Evolutionary conservation across 192 early-diverging fungal genomes (phyloP).

Genomic region (Geranomyces variabilis): DNA sequence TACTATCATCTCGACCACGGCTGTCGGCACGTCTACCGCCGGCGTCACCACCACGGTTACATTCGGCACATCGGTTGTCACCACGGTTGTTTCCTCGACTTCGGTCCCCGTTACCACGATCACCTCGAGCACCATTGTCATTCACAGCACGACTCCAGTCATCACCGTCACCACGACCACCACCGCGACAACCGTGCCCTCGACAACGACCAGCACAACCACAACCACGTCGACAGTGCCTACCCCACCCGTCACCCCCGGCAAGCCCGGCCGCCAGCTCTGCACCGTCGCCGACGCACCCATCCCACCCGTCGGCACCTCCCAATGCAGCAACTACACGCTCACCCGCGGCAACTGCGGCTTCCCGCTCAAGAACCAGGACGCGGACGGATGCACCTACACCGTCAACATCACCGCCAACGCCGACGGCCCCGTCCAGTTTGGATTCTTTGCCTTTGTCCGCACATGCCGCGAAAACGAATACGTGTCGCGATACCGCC

Average conservation of each 20-base stretch:
- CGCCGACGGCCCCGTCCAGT: slow-evolving; percentile 9
- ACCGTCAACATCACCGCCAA: slow-evolving; percentile 16
- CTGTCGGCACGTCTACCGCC: not conserved
- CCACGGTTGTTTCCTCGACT: not conserved
- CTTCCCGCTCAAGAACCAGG: slow-evolving; percentile 12
- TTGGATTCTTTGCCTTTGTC: slow-evolving; percentile 17
- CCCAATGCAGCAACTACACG: slow-evolving; percentile 11
- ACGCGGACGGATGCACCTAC: slow-evolving; percentile 18
- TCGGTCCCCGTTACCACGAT: not conserved
- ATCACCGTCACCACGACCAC: not conserved
- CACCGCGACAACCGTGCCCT: not conserved
- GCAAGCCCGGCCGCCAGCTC: not conserved
- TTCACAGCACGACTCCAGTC: not conserved
- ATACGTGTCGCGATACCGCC: slow-evolving; percentile 13
- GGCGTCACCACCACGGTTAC: not conserved
- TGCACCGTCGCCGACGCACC: slow-evolving; percentile 1
- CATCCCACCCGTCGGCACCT: not conserved
- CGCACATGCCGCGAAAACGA: slow-evolving; percentile 4
- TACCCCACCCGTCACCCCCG: not conserved
- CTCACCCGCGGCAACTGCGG: not conserved
- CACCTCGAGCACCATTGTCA: no score
- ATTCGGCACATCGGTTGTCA: not conserved
- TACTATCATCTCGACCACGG: not conserved
- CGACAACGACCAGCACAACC: not conserved
- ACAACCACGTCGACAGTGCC: slow-evolving; percentile 4